Conservation (phyloP, 352 stramenopile genomes). For the Globisporangium solare region DNA sequence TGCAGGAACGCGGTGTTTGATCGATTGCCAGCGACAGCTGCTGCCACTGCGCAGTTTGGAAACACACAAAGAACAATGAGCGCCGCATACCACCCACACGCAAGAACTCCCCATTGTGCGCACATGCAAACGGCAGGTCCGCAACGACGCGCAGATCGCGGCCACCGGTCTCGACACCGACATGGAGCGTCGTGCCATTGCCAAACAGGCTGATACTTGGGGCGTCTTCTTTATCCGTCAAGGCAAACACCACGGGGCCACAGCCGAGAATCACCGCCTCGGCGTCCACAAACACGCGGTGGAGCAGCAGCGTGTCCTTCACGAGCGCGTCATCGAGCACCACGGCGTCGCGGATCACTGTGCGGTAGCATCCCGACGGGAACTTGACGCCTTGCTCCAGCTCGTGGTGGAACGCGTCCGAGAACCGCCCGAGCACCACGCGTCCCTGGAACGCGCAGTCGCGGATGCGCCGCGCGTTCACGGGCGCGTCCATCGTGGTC, state of each 20-base stretch:
- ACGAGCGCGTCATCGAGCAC: conserved; percentile 78
- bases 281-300: conserved; percentile 38
- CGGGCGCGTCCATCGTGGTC: conserved; percentile 11
- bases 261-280: conserved; percentile 60
- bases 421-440: conserved; percentile 60
- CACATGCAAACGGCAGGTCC: conserved; percentile 61
- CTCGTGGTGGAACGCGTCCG: conserved; percentile 19
- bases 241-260: conserved; percentile 39
- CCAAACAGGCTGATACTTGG: conserved; percentile 17
- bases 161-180: conserved; percentile 81
- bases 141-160: conserved; percentile 64
- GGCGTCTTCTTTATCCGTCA: not conserved
- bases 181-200: conserved; percentile 62
- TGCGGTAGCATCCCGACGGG: conserved; percentile 57
- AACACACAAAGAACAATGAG: not conserved
- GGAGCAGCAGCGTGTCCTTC: conserved; percentile 56
- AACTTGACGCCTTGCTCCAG: conserved; percentile 56
- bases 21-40: conserved; percentile 35
- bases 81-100: too few relatives aligned
- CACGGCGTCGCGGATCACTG: conserved; percentile 50
- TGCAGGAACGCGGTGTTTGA: conserved; percentile 32
- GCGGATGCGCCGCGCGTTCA: conserved; percentile 43
- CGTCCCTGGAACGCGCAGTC: conserved; percentile 63
- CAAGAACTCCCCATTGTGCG: too few relatives aligned
- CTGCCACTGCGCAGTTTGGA: conserved; percentile 24